phyloP scores from a whole-genome alignment of 768 basidiomycete species.

The Guyanaporus albipodus region DNA sequence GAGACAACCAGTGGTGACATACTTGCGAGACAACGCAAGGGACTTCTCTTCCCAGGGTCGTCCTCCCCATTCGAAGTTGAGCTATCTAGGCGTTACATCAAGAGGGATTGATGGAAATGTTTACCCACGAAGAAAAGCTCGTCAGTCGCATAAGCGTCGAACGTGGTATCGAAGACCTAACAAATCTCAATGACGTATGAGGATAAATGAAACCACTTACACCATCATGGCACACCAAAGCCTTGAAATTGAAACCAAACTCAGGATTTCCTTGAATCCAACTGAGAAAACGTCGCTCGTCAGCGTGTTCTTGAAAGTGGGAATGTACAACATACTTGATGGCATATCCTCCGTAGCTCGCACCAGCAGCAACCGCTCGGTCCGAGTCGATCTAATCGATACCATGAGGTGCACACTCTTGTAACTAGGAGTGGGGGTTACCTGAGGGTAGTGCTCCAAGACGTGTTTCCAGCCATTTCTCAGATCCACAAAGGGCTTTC shows the following conservation, averaged over 20 bases:
- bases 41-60: conserved; percentile 68
- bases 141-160: conserved; percentile 87
- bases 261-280: conserved; percentile 97
- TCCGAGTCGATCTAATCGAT: conserved; percentile 57
- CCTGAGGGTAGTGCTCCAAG: conserved; percentile 66
- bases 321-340: conserved; percentile 59
- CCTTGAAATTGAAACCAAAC: conserved; percentile 85
- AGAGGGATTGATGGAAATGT: not conserved
- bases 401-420: not conserved
- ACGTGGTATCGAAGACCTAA: conserved; percentile 71
- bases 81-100: conserved; percentile 45
- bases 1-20: conserved; percentile 15
- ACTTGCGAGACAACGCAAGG: conserved; percentile 56
- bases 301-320: not conserved
- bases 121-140: conserved; percentile 81
- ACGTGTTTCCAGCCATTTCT: conserved; percentile 70
- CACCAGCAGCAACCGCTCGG: conserved; percentile 74
- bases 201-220: conserved; percentile 37
- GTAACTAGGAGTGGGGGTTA: conserved; percentile 20
- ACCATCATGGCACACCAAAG: conserved; percentile 89
- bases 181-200: not conserved
- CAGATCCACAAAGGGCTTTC: conserved; percentile 79
- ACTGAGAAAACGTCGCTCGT: conserved; percentile 37
- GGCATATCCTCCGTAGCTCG: conserved; percentile 84
- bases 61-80: conserved; percentile 86